A percentile compares a stretch with the other conserved stretches of the same genome.
These are phyloP conservation scores for Rubia yunnanensis DNA, from an alignment of 257 asterid species.

Conservation along the genomic window DNA sequence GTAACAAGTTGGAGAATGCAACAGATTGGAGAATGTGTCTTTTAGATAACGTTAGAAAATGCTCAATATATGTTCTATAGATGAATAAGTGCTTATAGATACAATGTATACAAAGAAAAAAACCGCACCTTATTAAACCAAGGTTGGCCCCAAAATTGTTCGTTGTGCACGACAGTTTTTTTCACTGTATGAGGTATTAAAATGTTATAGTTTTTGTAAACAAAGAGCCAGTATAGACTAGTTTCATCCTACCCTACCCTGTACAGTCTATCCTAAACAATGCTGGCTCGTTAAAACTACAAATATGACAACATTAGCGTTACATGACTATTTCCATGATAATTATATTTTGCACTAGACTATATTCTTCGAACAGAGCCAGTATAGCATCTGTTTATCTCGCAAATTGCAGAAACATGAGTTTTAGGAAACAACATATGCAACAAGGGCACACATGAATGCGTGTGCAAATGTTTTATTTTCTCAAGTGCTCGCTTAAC, in stretches of 20 bases:
- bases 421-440: slow-evolving; percentile 69
- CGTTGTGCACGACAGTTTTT: neutral
- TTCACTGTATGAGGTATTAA: neutral
- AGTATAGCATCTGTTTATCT: slow-evolving; percentile 25
- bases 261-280: neutral
- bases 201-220: neutral
- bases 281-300: neutral
- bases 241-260: neutral
- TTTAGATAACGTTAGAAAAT: too few species aligned
- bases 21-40: too few species aligned
- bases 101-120: too few species aligned
- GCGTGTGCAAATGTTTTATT: slow-evolving; percentile 23
- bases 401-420: slow-evolving; percentile 46
- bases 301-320: neutral
- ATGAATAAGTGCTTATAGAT: too few species aligned
- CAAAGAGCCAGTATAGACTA: neutral
- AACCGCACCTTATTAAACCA: too few species aligned
- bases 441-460: slow-evolving; percentile 52
- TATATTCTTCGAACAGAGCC: slow-evolving; percentile 14
- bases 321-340: neutral
- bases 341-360: slow-evolving; percentile 4
- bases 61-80: too few species aligned
- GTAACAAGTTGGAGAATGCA: too few species aligned
- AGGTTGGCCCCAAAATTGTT: neutral
- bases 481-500: slow-evolving; percentile 43